Base-by-base conservation (phyloP, 768 basidiomycete genomes). In the Hortiboletus campestris region DNA sequence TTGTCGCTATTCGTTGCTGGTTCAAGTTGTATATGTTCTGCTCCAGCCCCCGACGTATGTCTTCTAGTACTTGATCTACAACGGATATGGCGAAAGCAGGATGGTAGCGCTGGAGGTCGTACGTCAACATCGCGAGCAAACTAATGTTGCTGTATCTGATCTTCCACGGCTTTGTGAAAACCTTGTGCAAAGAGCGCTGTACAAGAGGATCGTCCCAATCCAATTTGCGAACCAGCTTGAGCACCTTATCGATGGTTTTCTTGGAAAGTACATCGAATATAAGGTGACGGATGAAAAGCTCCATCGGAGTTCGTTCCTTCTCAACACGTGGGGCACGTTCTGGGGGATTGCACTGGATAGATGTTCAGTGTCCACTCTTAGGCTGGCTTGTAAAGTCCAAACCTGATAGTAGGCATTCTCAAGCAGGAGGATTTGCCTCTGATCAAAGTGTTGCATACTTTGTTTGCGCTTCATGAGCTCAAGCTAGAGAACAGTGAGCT, bases 381-480 rank as follows among this genome's bases (percentile, higher is more conserved):
- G 22, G 42, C 38, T 34, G 25, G 20, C 47, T 11, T 11, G 31
- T 8, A 25, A 6, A 42, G 17, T 51, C 42, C 59, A 46, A 58
- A 93, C 94, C 82, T 94, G 94, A 70, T 98, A 98, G 70, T 97
- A 99, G 0, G 97, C 97, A 69, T 99, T 99, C 72, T 98, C 97
- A 31, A 99, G 81, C 58, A 98, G 75, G 16, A 98, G 80, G 7
- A 86, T 75, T 66, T 98, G 93, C 17, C 94, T 79, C 66, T 92
- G 88, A 71, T 98, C 97, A 34, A 99, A 84, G 67, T 98, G 94
- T 60, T 93, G 87, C 77, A 94, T 81, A 51, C 80, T 88, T 79
- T 97, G 94, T 75, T 98, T 98, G 42, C 96, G 84, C 55, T 89
- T 83, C 91, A 98, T 93, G 29, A 97, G 76, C 64, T 98, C 97